Percentiles rank a stretch among this genome's conserved stretches.
phyloP scores from a whole-genome alignment of 2,329 filamentous ascomycete genomes.

The Monosporascus sp. region DNA sequence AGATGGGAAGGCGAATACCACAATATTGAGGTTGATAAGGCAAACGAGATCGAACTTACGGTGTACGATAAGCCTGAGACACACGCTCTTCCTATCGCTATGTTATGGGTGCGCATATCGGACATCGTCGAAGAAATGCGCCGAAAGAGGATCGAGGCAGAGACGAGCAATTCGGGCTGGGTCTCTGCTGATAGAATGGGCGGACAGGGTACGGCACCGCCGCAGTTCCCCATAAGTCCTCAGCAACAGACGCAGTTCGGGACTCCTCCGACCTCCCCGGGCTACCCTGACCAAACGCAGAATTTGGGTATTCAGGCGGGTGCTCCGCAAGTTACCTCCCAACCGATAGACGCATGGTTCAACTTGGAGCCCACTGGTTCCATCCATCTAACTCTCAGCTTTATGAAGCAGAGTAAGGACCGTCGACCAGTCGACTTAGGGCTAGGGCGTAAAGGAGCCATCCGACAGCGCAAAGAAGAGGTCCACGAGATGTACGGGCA shows the following conservation, averaged over 20 bases:
- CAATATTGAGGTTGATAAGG: slow-evolving; percentile 92
- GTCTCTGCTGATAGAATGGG: slow-evolving; percentile 96
- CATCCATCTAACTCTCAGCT: slow-evolving; percentile 86
- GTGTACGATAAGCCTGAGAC: slow-evolving; percentile 95
- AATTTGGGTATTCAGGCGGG: slow-evolving; percentile 29
- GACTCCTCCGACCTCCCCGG: slow-evolving; percentile 38
- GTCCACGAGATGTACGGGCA: slow-evolving; percentile 98
- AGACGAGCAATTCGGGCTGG: slow-evolving; percentile 93
- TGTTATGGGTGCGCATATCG: slow-evolving; percentile 94
- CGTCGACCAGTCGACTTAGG: slow-evolving; percentile 80
- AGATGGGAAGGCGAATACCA: slow-evolving; percentile 90
- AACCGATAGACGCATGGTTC: slow-evolving; percentile 89
- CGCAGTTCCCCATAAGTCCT: slow-evolving; percentile 57
- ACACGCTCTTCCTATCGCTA: slow-evolving; percentile 84
- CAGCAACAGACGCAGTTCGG: slow-evolving; percentile 40
- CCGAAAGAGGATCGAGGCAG: slow-evolving; percentile 92
- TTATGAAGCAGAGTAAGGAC: slow-evolving; percentile 85
- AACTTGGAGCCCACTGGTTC: slow-evolving; percentile 90
- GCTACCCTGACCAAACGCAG: slow-evolving; percentile 23
- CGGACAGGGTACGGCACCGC: slow-evolving; percentile 36
- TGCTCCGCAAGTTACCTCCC: slow-evolving; percentile 49
- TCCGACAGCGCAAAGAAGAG: slow-evolving; percentile 96
- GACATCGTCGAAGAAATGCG: slow-evolving; percentile 98
- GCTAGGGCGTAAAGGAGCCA: slow-evolving; percentile 89
- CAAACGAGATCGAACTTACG: slow-evolving; percentile 95